Percentiles rank a stretch among this genome's conserved stretches.
These are phyloP conservation scores for Crinitomyces ghanaensis DNA, from an alignment of 805 yeast genomes.

Conservation along the genomic window DNA sequence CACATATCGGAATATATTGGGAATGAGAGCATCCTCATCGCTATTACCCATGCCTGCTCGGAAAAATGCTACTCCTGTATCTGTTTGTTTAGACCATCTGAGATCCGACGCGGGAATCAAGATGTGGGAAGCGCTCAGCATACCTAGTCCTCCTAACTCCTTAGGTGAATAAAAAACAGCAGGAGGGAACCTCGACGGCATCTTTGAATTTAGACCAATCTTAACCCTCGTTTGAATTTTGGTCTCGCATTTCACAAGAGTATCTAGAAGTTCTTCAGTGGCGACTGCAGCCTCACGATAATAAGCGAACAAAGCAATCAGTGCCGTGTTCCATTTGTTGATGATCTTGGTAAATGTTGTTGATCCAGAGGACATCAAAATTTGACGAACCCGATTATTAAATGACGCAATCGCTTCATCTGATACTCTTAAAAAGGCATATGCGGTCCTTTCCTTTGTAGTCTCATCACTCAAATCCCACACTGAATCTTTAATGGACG, in stretches of 20 bases:
- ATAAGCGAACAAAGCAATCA: constrained; percentile 76
- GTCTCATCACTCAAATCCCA: constrained; percentile 73
- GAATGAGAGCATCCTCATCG: constrained; percentile 63
- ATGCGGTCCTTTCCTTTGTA: constrained; percentile 79
- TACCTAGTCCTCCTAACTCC: constrained; percentile 94
- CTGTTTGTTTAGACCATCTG: constrained; percentile 86
- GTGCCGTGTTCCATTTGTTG: constrained; percentile 90
- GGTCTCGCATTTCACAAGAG: constrained; percentile 82
- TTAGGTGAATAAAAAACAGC: constrained; percentile 97
- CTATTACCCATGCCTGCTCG: constrained; percentile 86
- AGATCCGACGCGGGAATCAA: constrained; percentile 89
- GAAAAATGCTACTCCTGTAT: constrained; percentile 88
- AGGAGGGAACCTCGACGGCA: constrained; percentile 98
- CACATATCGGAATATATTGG: constrained; percentile 85
- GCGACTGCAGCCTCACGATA: constrained; percentile 87
- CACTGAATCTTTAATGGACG: constrained; percentile 63
- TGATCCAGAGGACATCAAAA: constrained; percentile 90
- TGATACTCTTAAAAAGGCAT: constrained; percentile 75
- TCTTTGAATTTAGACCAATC: constrained; percentile 89
- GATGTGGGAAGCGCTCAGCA: constrained; percentile 94
- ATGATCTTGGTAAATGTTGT: constrained; percentile 92
- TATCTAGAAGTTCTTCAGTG: constrained; percentile 66
- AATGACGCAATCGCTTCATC: constrained; percentile 70
- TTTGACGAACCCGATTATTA: constrained; percentile 74
- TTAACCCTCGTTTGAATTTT: constrained; percentile 89